Conservation (phyloP, 108 stramenopile species). For the Nannochloropsis salina region DNA sequence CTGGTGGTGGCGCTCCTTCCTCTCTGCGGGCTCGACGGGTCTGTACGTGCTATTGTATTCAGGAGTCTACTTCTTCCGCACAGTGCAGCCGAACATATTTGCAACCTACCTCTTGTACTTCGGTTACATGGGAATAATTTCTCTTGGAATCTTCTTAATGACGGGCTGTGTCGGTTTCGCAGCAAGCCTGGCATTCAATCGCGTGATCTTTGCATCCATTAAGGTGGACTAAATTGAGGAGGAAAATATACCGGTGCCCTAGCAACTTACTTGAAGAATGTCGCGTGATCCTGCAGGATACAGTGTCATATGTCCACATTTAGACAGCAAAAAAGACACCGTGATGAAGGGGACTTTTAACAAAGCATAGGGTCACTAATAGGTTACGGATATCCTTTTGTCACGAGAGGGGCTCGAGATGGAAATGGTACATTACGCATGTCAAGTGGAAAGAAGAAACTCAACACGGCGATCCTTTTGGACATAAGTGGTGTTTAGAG, state of each 20-base stretch:
- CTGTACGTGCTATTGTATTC: slow-evolving; percentile 92
- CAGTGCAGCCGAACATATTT: slow-evolving; percentile 68
- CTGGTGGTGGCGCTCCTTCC: slow-evolving; percentile 99
- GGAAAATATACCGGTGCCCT: not conserved
- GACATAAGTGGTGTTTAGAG: too few species aligned
- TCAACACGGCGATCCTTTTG: too few species aligned
- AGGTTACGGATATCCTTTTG: too few species aligned
- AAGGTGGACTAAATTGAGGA: slow-evolving; percentile 64
- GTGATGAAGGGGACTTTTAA: too few species aligned
- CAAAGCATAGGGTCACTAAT: too few species aligned
- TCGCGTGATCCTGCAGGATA: too few species aligned
- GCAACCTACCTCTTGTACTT: slow-evolving; percentile 95
- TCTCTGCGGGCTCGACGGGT: slow-evolving; percentile 83
- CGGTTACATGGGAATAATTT: slow-evolving; percentile 91
- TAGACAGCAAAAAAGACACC: too few species aligned
- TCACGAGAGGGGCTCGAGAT: too few species aligned
- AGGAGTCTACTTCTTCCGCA: slow-evolving; percentile 85
- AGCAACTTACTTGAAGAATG: too few species aligned
- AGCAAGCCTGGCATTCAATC: slow-evolving; percentile 85
- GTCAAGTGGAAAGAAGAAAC: too few species aligned
- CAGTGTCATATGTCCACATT: too few species aligned
- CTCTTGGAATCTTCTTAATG: slow-evolving; percentile 79
- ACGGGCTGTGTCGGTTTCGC: slow-evolving; percentile 88
- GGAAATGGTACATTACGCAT: too few species aligned
- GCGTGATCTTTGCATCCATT: slow-evolving; percentile 84